Evolutionary conservation across 106 monocot genomes (phyloP).

Genomic region (Iris macrosiphon): DNA sequence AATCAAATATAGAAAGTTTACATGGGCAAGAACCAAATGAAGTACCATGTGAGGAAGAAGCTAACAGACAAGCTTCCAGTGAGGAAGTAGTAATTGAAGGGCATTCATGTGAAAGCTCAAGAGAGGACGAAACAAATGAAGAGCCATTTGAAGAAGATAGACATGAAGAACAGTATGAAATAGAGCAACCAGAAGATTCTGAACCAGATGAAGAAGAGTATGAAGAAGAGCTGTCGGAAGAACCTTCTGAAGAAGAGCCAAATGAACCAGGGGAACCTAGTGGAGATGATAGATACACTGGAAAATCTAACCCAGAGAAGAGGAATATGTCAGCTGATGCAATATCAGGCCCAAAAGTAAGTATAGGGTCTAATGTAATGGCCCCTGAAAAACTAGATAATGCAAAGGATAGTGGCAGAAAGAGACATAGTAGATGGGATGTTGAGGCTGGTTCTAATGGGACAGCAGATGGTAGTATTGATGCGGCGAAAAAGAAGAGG

Average conservation of each 20-base stretch:
- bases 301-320: background rate
- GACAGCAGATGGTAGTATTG: background rate
- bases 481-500: background rate
- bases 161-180: background rate
- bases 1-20: background rate
- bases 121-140: slow-evolving; percentile 3
- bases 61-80: background rate
- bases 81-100: background rate
- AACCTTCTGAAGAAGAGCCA: background rate
- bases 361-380: background rate
- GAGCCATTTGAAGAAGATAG: background rate
- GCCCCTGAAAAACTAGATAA: background rate
- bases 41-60: background rate
- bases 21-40: background rate
- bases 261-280: background rate
- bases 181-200: slow-evolving; percentile 1
- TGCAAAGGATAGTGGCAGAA: background rate
- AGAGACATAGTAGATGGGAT: slow-evolving; percentile 19
- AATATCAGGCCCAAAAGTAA: background rate
- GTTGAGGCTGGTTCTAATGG: slow-evolving; percentile 1
- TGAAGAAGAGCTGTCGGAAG: background rate
- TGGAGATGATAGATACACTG: background rate
- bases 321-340: slow-evolving; percentile 5
- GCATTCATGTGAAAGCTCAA: too few relatives aligned
- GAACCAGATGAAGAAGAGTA: background rate